A percentile compares a stretch with the other conserved stretches of the same genome.
phyloP scores from a whole-genome alignment of 768 basidiomycete genomes.

The Cystobasidium onofrii region DNA sequence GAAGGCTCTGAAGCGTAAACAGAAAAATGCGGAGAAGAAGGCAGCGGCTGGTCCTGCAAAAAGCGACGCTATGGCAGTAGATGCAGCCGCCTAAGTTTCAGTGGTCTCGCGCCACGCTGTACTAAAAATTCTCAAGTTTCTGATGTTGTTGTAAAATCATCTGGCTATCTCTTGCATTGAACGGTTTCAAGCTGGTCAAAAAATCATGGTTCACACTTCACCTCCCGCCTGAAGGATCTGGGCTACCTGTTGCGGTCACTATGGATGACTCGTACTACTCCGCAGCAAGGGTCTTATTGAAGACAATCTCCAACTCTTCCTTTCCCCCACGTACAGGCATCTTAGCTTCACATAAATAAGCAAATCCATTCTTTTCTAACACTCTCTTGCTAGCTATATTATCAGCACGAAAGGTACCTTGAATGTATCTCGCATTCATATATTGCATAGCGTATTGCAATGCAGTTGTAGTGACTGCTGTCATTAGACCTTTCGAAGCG shows the following conservation, averaged over 20 bases:
- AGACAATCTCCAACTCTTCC: background rate
- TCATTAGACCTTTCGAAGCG: background rate
- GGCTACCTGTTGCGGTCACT: too few relatives aligned
- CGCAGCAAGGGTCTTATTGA: background rate
- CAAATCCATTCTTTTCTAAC: background rate
- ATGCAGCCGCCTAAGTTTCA: too few relatives aligned
- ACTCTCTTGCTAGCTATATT: slow-evolving; percentile 13
- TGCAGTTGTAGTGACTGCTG: background rate
- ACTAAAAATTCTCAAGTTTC: too few relatives aligned
- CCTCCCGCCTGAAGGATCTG: too few relatives aligned
- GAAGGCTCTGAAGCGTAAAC: slow-evolving; percentile 34
- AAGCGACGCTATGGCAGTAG: too few relatives aligned
- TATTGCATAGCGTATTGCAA: background rate
- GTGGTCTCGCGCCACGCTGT: too few relatives aligned
- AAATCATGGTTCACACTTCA: too few relatives aligned
- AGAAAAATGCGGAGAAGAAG: slow-evolving; percentile 30
- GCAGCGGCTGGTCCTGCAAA: too few relatives aligned
- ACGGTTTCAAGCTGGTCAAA: too few relatives aligned
- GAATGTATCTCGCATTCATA: background rate
- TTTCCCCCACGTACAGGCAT: background rate
- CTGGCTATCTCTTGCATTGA: too few relatives aligned
- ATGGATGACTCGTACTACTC: too few relatives aligned
- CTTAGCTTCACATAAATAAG: background rate
- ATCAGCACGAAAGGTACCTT: background rate
- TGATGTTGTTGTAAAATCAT: too few relatives aligned